Conservation (phyloP, 805 yeast species). For the Candida coleopterorum region DNA sequence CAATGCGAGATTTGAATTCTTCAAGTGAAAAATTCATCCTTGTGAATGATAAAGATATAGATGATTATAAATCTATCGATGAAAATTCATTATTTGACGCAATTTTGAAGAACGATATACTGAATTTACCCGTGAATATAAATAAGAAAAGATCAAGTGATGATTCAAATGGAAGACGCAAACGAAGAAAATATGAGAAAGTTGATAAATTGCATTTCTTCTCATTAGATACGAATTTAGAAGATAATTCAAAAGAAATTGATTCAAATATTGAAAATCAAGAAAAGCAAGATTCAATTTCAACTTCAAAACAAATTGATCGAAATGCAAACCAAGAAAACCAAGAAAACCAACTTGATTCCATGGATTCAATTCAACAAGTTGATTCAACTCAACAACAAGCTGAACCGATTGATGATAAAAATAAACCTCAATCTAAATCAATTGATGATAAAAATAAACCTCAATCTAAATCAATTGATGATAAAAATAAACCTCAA, state of each 20-base stretch:
- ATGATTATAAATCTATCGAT: background rate
- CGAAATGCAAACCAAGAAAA: too few relatives aligned
- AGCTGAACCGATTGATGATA: background rate
- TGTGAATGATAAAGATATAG: background rate
- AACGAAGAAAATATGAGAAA: slow-evolving; percentile 28
- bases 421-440: background rate
- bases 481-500: background rate
- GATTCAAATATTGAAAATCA: too few relatives aligned
- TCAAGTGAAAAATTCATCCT: slow-evolving; percentile 3
- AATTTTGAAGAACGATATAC: background rate
- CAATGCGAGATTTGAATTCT: background rate
- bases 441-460: too few relatives aligned
- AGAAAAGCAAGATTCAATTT: background rate
- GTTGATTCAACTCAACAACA: background rate
- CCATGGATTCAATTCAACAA: background rate
- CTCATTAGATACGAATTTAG: slow-evolving; percentile 15
- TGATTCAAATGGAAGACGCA: slow-evolving; percentile 14
- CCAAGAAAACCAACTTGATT: background rate
- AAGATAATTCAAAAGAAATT: background rate
- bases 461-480: background rate
- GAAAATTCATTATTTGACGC: slow-evolving; percentile 1
- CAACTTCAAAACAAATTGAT: too few relatives aligned
- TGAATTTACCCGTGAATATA: slow-evolving; percentile 1
- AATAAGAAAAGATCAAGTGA: slow-evolving; percentile 2
- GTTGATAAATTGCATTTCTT: slow-evolving; percentile 32